Evolutionary conservation across 83 land plant species (phyloP), one percentile per base, ranked within the genome.

Genomic region (Picea abies): DNA sequence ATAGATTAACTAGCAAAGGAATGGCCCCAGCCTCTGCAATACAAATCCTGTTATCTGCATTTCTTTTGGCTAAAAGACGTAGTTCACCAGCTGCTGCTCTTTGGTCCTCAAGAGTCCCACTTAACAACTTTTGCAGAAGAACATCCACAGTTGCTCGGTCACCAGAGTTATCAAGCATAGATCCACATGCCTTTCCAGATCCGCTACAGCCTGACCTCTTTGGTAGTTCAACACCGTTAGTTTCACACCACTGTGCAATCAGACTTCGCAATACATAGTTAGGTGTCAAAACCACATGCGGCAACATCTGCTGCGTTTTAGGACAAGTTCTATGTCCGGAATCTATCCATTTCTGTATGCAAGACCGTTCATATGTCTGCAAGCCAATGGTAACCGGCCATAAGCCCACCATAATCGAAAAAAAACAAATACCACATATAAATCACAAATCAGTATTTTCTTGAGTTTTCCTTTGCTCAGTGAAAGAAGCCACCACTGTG

Each of bases 341-440:
- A 60, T 96, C 93, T 35, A 96, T 81, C 99, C 99, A 96, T 84
- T 92, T 93, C 85, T 96, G 92, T 64, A 96, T 96, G 87, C 91
- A 93, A 11, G 91, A 78, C 61, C 96, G 82, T 71, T 96, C 99
- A 84, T 94, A 96, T 49, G 99, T 94, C 97, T 96, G 90, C 70
- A 84, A 82, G 64, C 60, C 14, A 56, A 76, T 52, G 60, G 39
- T 49, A 66, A 49, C 44, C 61, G 25, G 4, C 41, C 25, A 79
- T 41, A 14, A 67, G 23, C 15, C 65, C 49, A 84, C 10, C 19
- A 79, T 56, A n/a, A 26, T 14, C 73, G 5, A 20, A 19, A 79
- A 66, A 22, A 82, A 63, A 66, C 1, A 72, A 72, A 8, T 39
- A 44, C 26, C 25, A 44, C n/a, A 20, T 20, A 41, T 20, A 73